phyloP scores from a whole-genome alignment of 495 filamentous ascomycete genomes.

The Podospora sp. region DNA sequence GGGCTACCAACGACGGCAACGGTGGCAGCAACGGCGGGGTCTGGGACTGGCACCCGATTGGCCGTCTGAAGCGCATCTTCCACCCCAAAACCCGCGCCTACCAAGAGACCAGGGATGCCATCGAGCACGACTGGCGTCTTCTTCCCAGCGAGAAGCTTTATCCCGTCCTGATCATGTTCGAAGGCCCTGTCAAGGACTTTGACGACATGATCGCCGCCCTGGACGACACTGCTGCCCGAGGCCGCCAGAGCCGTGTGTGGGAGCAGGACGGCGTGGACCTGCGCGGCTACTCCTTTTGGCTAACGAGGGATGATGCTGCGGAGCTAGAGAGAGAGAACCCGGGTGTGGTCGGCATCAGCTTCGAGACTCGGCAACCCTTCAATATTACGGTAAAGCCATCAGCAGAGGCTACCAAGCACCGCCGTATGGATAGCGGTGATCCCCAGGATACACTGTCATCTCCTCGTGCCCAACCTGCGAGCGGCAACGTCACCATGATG shows the following conservation, averaged over 20 bases:
- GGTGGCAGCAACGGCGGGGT: too few species aligned
- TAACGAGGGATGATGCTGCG: neutral
- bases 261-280: neutral
- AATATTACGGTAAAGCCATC: too few species aligned
- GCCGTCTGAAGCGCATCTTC: neutral
- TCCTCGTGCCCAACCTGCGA: too few species aligned
- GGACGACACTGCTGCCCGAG: neutral
- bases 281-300: neutral
- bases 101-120: neutral
- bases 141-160: neutral
- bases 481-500: too few species aligned
- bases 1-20: too few species aligned
- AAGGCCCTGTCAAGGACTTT: neutral
- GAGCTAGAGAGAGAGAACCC: neutral
- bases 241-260: neutral
- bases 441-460: too few species aligned
- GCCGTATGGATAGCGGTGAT: too few species aligned
- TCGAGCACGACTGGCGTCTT: neutral
- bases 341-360: neutral
- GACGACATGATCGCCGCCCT: neutral
- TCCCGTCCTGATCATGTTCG: neutral
- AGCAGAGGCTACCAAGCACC: too few species aligned
- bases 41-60: neutral
- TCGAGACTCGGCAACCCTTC: neutral
- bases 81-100: neutral